These are phyloP conservation scores for Salvia miltiorrhiza DNA, from an alignment of 257 asterid species.

Conservation along the genomic window DNA sequence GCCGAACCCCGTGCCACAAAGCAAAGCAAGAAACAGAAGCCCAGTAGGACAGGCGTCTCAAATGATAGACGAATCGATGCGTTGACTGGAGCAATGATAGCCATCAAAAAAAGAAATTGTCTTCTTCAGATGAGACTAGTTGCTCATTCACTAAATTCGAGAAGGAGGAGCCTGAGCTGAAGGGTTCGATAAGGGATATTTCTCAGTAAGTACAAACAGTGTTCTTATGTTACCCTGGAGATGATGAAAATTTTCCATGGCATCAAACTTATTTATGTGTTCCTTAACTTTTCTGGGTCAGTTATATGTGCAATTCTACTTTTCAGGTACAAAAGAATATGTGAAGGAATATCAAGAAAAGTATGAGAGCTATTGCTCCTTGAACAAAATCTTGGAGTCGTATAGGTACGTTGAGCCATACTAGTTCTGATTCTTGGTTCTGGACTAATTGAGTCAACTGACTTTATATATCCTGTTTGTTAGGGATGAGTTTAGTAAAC, in stretches of 20 bases:
- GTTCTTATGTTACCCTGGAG: background rate
- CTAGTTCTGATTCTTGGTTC: constrained; percentile 14
- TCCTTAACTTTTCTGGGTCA: constrained; percentile 19
- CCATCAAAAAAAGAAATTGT: constrained; percentile 50
- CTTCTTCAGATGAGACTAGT: constrained; percentile 63
- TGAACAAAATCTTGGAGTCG: constrained; percentile 65
- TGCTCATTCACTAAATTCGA: constrained; percentile 69
- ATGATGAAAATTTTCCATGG: constrained; percentile 9
- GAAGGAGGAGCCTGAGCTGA: constrained; percentile 82
- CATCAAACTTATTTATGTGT: constrained; percentile 8
- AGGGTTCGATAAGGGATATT: constrained; percentile 67
- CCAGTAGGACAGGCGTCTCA: constrained; percentile 42
- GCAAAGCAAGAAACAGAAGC: constrained; percentile 57
- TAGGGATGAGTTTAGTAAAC: constrained; percentile 69
- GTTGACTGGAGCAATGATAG: constrained; percentile 48
- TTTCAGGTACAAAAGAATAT: constrained; percentile 72
- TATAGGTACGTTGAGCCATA: constrained; percentile 56
- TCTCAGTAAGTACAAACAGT: constrained; percentile 60
- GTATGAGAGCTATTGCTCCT: constrained; percentile 59
- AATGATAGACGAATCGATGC: constrained; percentile 53
- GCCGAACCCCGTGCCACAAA: constrained; percentile 41
- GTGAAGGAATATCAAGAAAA: constrained; percentile 89
- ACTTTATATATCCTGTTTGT: constrained; percentile 19
- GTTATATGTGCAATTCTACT: constrained; percentile 1
- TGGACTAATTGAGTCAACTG: constrained; percentile 24